phyloP scores from a whole-genome alignment of 305 asterid species.

The Rubia balearica region DNA sequence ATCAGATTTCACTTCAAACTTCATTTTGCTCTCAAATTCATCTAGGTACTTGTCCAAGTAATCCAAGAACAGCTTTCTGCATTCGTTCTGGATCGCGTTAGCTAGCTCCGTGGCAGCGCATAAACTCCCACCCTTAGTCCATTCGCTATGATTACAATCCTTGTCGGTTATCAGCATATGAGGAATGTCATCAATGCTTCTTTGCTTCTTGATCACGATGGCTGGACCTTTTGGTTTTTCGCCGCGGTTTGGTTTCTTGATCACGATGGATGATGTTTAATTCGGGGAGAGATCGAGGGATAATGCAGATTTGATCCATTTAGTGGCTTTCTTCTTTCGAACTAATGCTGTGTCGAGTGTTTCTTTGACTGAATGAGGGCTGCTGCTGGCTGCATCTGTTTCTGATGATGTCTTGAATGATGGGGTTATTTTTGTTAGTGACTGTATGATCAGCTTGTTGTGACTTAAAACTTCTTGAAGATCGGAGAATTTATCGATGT shows the following conservation, averaged over 20 bases:
- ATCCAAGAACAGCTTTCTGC: constrained; percentile 40
- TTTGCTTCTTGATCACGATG: constrained; percentile 19
- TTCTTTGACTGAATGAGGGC: constrained; percentile 35
- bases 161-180: constrained; percentile 23
- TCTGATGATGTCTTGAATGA: constrained; percentile 31
- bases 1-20: constrained; percentile 24
- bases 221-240: constrained; percentile 31
- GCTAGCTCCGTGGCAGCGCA: constrained; percentile 34
- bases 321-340: constrained; percentile 45
- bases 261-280: constrained; percentile 10
- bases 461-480: constrained; percentile 43
- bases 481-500: constrained; percentile 44
- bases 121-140: constrained; percentile 36
- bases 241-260: constrained; percentile 21
- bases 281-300: constrained; percentile 53
- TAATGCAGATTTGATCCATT: constrained; percentile 62
- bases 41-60: constrained; percentile 47
- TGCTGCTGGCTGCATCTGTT: constrained; percentile 26
- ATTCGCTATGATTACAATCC: constrained; percentile 26
- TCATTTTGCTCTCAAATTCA: constrained; percentile 39
- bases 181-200: constrained; percentile 23
- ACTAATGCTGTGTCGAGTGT: constrained; percentile 34
- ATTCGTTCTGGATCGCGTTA: constrained; percentile 38
- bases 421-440: constrained; percentile 39
- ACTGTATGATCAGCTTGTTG: constrained; percentile 47